Base-by-base conservation (phyloP, 306 rosid genomes). In the Herpetospermum pedunculosum region DNA sequence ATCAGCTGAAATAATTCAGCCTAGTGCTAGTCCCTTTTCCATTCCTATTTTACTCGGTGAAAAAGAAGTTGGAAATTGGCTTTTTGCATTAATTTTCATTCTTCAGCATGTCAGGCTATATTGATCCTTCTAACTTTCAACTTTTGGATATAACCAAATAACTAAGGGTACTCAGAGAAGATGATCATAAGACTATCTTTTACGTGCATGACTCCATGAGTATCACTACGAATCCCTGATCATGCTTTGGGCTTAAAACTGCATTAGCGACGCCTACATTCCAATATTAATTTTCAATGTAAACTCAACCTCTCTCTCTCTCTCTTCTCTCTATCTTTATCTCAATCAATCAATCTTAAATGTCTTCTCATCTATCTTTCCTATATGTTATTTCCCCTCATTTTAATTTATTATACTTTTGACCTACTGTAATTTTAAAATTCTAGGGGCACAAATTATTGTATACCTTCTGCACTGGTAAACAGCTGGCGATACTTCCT, bases 401-500 rank as follows among this genome's bases (percentile, higher is more conserved):
- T 68, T 68, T 23, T 21, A 68, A 13, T 68, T 5, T 43, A 25
- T 65, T 10, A 63, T 64, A 21, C 4, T 9, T 63, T 15, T 40
- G 11, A 37, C 72, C 49, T 68, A 25, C 73, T 43, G 48, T 14
- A 40, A 43, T 68, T 23, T 30, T 25, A 3, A 14, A 41, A 41
- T 67, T 40, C 30, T 25, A 68, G 73, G 53, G 48, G 64, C 49
- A 52, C 8, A n/a, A n/a, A 50, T 9, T 21, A 50, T 32, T 35
- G 63, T 72, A 52, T 50, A 68, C 37, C 13, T 68, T 25, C 73
- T 68, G 52, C 53, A 2, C 41, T 67, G 73, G 12, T 68, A 14
- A 37, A 68, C 77, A 60, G 75, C 71, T n/a, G 48, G 72, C 46
- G 65, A 49, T 41, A 44, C 55, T 71, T 55, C n/a, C 79, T 79